Conservation (phyloP, 2,329 filamentous ascomycete genomes). For the Colletotrichum eleusines region DNA sequence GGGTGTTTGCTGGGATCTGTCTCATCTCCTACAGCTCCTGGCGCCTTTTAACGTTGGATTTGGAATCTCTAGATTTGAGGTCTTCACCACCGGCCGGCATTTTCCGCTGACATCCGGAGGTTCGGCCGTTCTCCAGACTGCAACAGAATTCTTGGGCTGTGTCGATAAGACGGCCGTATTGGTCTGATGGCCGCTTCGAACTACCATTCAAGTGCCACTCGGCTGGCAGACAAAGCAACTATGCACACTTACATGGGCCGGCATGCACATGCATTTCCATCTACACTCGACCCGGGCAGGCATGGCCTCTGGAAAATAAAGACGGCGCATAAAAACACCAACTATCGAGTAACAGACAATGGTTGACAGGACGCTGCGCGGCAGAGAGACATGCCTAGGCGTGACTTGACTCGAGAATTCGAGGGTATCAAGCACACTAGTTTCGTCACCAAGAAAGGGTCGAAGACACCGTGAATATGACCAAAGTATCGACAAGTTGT, state of each 20-base stretch:
- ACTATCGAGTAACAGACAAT: no score
- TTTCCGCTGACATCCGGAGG: no score
- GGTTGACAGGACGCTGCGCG: no score
- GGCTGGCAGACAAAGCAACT: not conserved
- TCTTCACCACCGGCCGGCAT: not conserved
- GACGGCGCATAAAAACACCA: not conserved
- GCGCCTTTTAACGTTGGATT: not conserved
- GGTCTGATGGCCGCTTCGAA: not conserved
- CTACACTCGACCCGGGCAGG: not conserved
- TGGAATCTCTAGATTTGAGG: not conserved
- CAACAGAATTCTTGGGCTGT: not conserved
- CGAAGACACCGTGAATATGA: no score
- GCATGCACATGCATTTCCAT: not conserved
- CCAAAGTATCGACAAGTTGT: no score
- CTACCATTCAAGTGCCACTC: not conserved
- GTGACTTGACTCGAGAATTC: no score
- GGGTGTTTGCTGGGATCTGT: not conserved
- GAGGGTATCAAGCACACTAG: no score
- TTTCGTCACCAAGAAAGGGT: no score
- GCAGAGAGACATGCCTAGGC: no score
- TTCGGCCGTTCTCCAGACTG: no score
- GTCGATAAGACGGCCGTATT: not conserved
- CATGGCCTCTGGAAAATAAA: not conserved
- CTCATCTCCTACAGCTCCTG: not conserved
- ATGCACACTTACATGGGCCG: not conserved